phyloP scores from a whole-genome alignment of 768 basidiomycete species.

The Gloeostereum incarnatum region DNA sequence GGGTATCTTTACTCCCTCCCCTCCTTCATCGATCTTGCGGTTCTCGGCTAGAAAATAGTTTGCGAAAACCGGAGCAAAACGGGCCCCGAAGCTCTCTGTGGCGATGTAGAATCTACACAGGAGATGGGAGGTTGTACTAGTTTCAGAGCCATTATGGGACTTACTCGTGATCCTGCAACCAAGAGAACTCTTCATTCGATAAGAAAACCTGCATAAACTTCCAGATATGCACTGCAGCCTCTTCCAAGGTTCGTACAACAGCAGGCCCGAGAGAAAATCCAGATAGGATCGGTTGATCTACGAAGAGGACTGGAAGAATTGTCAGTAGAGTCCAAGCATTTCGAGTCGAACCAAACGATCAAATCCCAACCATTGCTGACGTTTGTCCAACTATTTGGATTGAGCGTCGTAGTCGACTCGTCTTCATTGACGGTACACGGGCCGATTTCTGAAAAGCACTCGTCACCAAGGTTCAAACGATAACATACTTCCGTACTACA shows the following conservation, averaged over 20 bases:
- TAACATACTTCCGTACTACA: too few species aligned
- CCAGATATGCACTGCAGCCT: conserved; percentile 32
- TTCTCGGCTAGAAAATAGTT: conserved; percentile 4
- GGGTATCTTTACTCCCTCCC: background rate
- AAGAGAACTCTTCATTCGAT: conserved; percentile 25
- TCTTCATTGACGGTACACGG: conserved; percentile 35
- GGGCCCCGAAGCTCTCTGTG: conserved; percentile 5
- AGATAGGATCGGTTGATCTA: conserved; percentile 35
- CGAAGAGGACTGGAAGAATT: conserved; percentile 31
- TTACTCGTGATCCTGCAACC: conserved; percentile 26
- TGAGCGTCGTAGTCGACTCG: conserved; percentile 27
- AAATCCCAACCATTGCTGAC: conserved; percentile 34
- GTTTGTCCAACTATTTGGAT: conserved; percentile 42
- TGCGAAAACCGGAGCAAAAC: conserved; percentile 2
- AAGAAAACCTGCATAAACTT: conserved; percentile 32
- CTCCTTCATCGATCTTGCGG: conserved; percentile 2
- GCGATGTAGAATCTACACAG: conserved; percentile 5
- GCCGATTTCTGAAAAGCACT: conserved; percentile 39
- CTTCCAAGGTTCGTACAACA: conserved; percentile 23
- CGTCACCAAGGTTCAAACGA: too few species aligned
- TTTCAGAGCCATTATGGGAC: too few species aligned
- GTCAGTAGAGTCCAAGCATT: background rate
- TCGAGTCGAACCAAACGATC: conserved; percentile 7
- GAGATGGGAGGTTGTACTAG: too few species aligned
- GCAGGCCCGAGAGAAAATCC: conserved; percentile 33